These are phyloP conservation scores for Diplodia sapinea DNA, from an alignment of 2,329 filamentous ascomycete genomes.

Conservation along the genomic window DNA sequence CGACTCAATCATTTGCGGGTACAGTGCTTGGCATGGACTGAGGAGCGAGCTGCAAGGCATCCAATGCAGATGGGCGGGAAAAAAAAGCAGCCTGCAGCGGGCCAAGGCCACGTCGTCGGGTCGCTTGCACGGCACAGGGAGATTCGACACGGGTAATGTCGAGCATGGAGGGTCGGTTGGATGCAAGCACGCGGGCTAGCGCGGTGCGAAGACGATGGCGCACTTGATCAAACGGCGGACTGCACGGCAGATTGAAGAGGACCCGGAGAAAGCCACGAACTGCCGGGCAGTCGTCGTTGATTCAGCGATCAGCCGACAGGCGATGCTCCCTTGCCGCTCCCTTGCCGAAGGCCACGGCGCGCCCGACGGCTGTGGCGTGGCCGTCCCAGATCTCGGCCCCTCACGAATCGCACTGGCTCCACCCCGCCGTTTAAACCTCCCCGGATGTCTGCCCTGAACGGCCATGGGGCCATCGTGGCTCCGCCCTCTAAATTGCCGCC, in stretches of 20 bases:
- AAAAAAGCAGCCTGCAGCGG: not conserved
- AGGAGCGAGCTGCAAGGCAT: too few species aligned
- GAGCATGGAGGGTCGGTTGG: not conserved
- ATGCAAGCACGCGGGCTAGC: not conserved
- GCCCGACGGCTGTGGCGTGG: conserved; percentile 38
- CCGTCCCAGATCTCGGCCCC: conserved; percentile 41
- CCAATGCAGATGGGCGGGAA: too few species aligned
- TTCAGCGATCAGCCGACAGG: conserved; percentile 7
- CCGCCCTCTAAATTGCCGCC: not conserved
- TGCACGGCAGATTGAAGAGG: not conserved
- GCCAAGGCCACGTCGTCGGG: conserved; percentile 16
- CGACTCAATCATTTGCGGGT: not conserved
- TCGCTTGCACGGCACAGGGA: not conserved
- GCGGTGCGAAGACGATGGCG: not conserved
- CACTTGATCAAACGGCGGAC: not conserved
- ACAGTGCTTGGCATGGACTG: not conserved
- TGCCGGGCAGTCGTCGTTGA: not conserved
- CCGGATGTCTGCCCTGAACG: not conserved
- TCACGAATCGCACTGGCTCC: not conserved
- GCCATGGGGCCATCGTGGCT: not conserved
- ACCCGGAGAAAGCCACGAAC: not conserved
- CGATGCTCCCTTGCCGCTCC: too few species aligned
- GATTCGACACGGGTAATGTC: not conserved
- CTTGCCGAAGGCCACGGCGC: conserved; percentile 1
- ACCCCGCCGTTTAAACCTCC: not conserved